A percentile compares a stretch with the other conserved stretches of the same genome.
Evolutionary conservation across 345 rosid species (phyloP).

Genomic region (Iberis pinnata): DNA sequence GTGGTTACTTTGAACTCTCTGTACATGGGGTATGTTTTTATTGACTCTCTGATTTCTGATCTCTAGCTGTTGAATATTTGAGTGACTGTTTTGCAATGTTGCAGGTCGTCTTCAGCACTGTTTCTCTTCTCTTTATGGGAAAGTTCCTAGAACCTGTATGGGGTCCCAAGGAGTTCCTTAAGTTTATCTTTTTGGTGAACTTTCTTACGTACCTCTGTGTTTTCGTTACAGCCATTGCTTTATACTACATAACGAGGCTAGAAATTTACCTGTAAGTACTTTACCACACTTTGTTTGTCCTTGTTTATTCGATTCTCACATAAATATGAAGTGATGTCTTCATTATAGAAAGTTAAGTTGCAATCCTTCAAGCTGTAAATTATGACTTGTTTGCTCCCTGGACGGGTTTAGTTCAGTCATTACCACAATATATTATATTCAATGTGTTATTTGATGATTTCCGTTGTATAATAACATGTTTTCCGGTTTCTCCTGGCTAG

Average conservation of each 20-base stretch:
- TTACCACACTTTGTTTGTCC: constrained; percentile 11
- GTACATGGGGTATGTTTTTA: constrained; percentile 61
- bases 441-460: neutral
- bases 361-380: neutral
- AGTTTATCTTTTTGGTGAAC: constrained; percentile 82
- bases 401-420: neutral
- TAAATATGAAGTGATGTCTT: neutral
- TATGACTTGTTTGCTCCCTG: neutral
- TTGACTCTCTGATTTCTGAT: constrained; percentile 1
- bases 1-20: constrained; percentile 84
- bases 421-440: neutral
- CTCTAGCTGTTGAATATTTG: constrained; percentile 4
- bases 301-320: neutral
- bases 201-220: constrained; percentile 71
- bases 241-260: constrained; percentile 70
- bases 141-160: constrained; percentile 91
- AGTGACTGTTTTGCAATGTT: constrained; percentile 23
- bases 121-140: constrained; percentile 86
- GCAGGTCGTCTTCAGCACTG: constrained; percentile 59
- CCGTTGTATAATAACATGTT: neutral
- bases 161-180: constrained; percentile 95
- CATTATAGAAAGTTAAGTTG: neutral
- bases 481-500: constrained; percentile 38
- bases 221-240: constrained; percentile 72
- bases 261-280: constrained; percentile 82